Evolutionary conservation across 768 basidiomycete species (phyloP).

Genomic region (Suillus americanus): DNA sequence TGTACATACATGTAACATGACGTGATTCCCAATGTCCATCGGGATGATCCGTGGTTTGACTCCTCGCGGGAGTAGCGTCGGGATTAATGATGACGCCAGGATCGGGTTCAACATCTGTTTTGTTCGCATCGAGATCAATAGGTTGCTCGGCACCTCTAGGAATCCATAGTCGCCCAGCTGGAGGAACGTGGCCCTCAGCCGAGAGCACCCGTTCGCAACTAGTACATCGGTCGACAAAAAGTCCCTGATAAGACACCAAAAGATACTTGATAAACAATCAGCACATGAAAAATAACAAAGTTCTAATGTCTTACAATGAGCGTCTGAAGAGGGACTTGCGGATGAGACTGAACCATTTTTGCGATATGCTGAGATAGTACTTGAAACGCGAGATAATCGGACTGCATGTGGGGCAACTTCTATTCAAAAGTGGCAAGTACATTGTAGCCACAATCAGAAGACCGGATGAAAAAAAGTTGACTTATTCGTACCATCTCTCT

Average conservation of each 20-base stretch:
- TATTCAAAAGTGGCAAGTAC: conserved; percentile 22
- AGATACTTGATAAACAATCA: conserved; percentile 38
- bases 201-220: conserved; percentile 67
- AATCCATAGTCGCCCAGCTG: conserved; percentile 61
- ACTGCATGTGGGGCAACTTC: conserved; percentile 71
- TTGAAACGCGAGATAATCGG: conserved; percentile 63
- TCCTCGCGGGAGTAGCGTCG: not conserved
- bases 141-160: conserved; percentile 16
- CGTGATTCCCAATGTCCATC: conserved; percentile 47
- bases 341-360: conserved; percentile 54
- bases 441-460: conserved; percentile 7
- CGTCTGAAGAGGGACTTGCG: conserved; percentile 50
- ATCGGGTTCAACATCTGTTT: not conserved
- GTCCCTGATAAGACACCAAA: conserved; percentile 53
- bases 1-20: conserved; percentile 46
- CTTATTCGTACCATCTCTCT: conserved; percentile 58
- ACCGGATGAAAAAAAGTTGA: not conserved
- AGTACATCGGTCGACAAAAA: conserved; percentile 63
- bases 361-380: conserved; percentile 67
- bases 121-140: not conserved
- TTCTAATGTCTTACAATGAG: conserved; percentile 43
- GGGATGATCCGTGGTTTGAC: conserved; percentile 18
- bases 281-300: not conserved
- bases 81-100: not conserved
- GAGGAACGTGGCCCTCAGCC: conserved; percentile 68